A percentile compares a stretch with the other conserved stretches of the same genome.
Conservation (phyloP, 441 rosid genomes). For the Gossypium davidsonii region DNA sequence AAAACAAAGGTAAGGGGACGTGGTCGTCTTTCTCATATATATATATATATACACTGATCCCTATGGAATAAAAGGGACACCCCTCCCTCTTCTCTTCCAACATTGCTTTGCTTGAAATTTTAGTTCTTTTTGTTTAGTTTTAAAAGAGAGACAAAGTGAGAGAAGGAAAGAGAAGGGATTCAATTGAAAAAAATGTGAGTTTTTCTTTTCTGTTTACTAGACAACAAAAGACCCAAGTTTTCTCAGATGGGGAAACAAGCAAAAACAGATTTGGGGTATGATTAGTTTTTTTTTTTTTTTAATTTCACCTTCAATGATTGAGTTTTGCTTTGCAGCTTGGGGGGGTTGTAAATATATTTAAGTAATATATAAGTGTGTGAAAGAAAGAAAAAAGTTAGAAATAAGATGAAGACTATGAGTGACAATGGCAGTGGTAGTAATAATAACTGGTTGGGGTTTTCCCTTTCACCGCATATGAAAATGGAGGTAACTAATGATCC, state of each 20-base stretch:
- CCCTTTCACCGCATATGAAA: constrained; percentile 67
- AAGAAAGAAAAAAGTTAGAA: constrained; percentile 3
- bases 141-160: constrained; percentile 32
- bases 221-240: constrained; percentile 27
- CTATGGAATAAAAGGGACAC: constrained; percentile 51
- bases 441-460: constrained; percentile 61
- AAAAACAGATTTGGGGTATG: constrained; percentile 15
- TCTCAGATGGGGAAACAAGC: constrained; percentile 16
- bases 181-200: no score
- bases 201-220: constrained; percentile 18
- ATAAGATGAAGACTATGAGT: constrained; percentile 43
- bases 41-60: constrained; percentile 47
- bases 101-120: constrained; percentile 36
- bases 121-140: constrained; percentile 59
- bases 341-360: no score
- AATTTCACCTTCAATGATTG: constrained; percentile 42
- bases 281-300: constrained; percentile 25
- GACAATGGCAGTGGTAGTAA: constrained; percentile 21
- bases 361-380: not conserved
- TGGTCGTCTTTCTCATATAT: constrained; percentile 35
- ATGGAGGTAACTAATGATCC: constrained; percentile 45
- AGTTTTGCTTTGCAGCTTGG: constrained; percentile 20
- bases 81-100: constrained; percentile 26
- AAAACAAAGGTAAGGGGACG: not conserved
- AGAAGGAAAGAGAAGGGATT: constrained; percentile 10